Evolutionary conservation across 495 filamentous ascomycete genomes (phyloP).

Genomic region (Xylaria intraflava): DNA sequence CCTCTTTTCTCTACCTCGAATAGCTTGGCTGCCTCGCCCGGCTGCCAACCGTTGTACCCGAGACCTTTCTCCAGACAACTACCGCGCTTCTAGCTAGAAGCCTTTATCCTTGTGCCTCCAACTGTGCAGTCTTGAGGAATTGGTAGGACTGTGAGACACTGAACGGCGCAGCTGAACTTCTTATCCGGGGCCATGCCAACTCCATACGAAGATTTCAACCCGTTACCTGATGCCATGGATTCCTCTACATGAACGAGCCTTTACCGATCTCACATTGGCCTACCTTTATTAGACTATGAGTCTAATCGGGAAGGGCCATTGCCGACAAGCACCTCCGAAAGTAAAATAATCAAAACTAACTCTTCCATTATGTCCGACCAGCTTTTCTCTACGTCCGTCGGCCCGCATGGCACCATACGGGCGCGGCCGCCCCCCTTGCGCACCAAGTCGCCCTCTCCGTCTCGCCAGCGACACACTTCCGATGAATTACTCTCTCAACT

Average conservation of each 20-base stretch:
- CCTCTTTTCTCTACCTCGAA: not conserved
- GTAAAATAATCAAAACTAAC: not conserved
- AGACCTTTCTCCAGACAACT: not conserved
- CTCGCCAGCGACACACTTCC: slow-evolving; percentile 26
- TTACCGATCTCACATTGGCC: not conserved
- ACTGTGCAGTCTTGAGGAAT: not conserved
- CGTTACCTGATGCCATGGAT: slow-evolving; percentile 1
- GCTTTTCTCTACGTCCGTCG: slow-evolving; percentile 18
- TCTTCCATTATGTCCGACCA: slow-evolving; percentile 20
- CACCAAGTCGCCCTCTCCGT: slow-evolving; percentile 29
- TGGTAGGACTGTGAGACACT: not conserved
- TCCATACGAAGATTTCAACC: not conserved
- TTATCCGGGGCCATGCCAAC: slow-evolving; percentile 8
- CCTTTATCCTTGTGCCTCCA: not conserved
- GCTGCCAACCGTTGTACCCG: not conserved
- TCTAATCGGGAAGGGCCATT: not conserved
- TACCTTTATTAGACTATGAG: slow-evolving; percentile 2
- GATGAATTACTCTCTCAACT: slow-evolving; percentile 42
- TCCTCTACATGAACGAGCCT: not conserved
- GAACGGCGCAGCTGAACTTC: not conserved
- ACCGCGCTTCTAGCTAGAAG: slow-evolving; percentile 1
- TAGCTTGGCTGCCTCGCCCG: not conserved
- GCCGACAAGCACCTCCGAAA: not conserved
- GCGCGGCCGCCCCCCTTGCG: slow-evolving; percentile 17
- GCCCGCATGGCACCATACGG: slow-evolving; percentile 20